Evolutionary conservation across 768 basidiomycete genomes (phyloP).

Genomic region (Lactifluus piperatus): DNA sequence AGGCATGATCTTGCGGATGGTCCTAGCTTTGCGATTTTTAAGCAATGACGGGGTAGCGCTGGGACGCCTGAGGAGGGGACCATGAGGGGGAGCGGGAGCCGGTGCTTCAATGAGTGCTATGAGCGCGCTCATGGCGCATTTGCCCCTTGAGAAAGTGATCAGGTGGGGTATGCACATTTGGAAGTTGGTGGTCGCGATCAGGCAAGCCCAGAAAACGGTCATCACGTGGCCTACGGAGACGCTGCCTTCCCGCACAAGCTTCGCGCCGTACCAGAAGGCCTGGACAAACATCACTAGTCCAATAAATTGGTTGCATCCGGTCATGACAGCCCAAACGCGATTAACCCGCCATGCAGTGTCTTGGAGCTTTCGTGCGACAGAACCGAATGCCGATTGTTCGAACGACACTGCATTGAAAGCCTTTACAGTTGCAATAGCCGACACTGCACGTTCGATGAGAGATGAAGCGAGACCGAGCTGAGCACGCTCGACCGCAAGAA

Average conservation of each 20-base stretch:
- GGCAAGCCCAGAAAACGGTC: constrained; percentile 97
- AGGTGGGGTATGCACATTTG: constrained; percentile 82
- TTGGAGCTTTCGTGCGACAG: constrained; percentile 38
- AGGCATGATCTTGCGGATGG: constrained; percentile 60
- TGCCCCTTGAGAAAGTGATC: constrained; percentile 72
- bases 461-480: constrained; percentile 67
- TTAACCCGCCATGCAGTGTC: constrained; percentile 45
- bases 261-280: constrained; percentile 92
- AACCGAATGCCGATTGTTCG: constrained; percentile 43
- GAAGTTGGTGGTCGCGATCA: constrained; percentile 81
- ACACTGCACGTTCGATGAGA: constrained; percentile 65
- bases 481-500: constrained; percentile 56
- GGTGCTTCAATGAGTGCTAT: constrained; percentile 47
- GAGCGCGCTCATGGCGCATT: constrained; percentile 66
- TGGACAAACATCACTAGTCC: constrained; percentile 92
- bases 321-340: constrained; percentile 66
- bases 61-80: constrained; percentile 19
- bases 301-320: constrained; percentile 66
- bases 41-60: constrained; percentile 9
- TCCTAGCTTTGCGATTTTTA: constrained; percentile 32
- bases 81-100: constrained; percentile 15
- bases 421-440: constrained; percentile 83
- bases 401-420: constrained; percentile 71
- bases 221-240: constrained; percentile 71
- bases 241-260: constrained; percentile 73